These are phyloP conservation scores for Cnidoscolus chayamansa DNA, from an alignment of 441 rosid species.

Conservation along the genomic window DNA sequence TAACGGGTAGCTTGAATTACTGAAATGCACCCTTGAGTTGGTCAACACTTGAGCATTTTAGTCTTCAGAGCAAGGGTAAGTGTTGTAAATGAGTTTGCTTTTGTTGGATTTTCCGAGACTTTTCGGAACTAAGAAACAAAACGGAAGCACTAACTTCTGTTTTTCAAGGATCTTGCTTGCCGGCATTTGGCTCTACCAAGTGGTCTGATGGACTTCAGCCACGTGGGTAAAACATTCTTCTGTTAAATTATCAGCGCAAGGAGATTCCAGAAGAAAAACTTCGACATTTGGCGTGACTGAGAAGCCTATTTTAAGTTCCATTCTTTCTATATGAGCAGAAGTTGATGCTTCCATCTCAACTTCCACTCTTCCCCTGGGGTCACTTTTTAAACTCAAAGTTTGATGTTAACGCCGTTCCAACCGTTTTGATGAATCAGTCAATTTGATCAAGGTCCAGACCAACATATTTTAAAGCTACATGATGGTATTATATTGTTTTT, in stretches of 20 bases:
- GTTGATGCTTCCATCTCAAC: not conserved
- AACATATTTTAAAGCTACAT: not conserved
- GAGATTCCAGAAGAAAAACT: not conserved
- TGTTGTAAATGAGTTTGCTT: constrained; percentile 2
- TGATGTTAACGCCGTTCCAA: too few relatives aligned
- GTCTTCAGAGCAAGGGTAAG: constrained; percentile 3
- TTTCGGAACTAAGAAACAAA: constrained; percentile 21
- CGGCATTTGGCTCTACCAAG: constrained; percentile 22
- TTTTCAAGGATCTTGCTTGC: constrained; percentile 20
- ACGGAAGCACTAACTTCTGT: not conserved
- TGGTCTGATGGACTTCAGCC: constrained; percentile 14
- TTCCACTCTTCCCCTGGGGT: too few relatives aligned
- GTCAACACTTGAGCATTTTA: not conserved
- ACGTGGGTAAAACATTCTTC: constrained; percentile 21
- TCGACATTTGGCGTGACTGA: constrained; percentile 21
- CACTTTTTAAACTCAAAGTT: too few relatives aligned
- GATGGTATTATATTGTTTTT: too few relatives aligned
- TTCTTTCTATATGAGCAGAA: too few relatives aligned
- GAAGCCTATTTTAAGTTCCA: not conserved
- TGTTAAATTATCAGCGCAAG: not conserved
- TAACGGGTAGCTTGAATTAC: constrained; percentile 6
- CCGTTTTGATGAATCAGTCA: not conserved
- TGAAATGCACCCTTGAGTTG: constrained; percentile 1
- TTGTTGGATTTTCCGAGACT: constrained; percentile 15
- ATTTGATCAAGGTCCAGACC: too few relatives aligned